Base-by-base conservation (phyloP, 129 eudicot genomes). In the Flaveria linearis region DNA sequence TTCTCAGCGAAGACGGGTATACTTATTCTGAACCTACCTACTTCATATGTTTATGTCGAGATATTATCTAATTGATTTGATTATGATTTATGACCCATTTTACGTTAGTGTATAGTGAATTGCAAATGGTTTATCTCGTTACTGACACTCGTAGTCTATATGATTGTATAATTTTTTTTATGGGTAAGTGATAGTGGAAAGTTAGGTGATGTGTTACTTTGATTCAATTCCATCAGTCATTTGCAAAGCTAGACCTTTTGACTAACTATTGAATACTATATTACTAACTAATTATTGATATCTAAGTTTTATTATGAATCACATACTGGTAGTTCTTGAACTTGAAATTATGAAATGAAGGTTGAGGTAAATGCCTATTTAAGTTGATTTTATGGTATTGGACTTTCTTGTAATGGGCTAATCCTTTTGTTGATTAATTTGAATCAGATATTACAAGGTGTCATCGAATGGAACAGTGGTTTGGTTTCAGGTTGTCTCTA, bases 401-500 rank as follows among this genome's bases (percentile, higher is more conserved):
- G 2, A 4, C 7, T 62, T 58, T 22, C 17, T 5, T 63, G 68
- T 79, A 65, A 20, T 49, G 28, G 56, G 62, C 80, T 80, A 80
- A 80, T 64, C 9, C 3, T 67, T 18, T 80, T 12, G 50, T 66
- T 53, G 46, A 66, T 30, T 56, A 28, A 62, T 49, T 69, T 86
- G 83, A 74, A 79, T 83, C 87, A 93, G 98, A 86, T 93, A 80
- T 77, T 93, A 93, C 85, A 90, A 90, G 84, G 97, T 90, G 75
- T 92, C 84, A 30, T 86, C 85, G 76, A 93, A 93, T 63, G 93
- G 69, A 84, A 93, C 92, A 5, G 84, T 90, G 86, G 84, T 93
- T 66, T 90, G 97, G 98, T 93, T 93, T 93, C 98, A 93, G 97
- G 98, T 93, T 93, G 90, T 96, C 92, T 84, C 86, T 84, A 85